Evolutionary conservation across 164 flowering plant genomes (phyloP).

Genomic region (Paratinospora sagittata): DNA sequence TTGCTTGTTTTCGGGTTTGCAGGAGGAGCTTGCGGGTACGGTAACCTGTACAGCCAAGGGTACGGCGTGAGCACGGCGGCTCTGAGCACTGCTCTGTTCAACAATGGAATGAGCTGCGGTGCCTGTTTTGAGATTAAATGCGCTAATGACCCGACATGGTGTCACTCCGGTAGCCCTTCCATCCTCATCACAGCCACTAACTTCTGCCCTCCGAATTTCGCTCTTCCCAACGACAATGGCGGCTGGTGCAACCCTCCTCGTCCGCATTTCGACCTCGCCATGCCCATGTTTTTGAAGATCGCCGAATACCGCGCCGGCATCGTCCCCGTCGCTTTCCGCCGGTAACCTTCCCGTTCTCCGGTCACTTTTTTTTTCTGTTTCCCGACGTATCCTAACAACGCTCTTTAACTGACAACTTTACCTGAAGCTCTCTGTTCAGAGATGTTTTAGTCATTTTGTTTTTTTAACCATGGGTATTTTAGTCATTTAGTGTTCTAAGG

Average conservation of each 20-base stretch:
- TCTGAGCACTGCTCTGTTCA: no score
- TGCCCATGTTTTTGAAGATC: slow-evolving; percentile 53
- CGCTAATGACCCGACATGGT: slow-evolving; percentile 39
- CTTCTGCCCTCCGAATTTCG: slow-evolving; percentile 54
- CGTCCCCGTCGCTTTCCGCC: slow-evolving; percentile 45
- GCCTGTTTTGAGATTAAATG: slow-evolving; percentile 49
- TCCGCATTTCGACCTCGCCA: slow-evolving; percentile 54
- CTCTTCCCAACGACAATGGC: no score
- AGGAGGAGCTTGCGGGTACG: no score
- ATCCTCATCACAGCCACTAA: slow-evolving; percentile 50
- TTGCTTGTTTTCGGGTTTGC: no score
- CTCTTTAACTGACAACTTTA: neutral
- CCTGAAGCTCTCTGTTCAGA: no score
- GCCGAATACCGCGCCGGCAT: slow-evolving; percentile 54
- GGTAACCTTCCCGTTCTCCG: slow-evolving; percentile 20
- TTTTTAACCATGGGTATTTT: no score
- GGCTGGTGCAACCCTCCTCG: no score
- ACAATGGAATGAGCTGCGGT: no score
- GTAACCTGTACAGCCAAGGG: no score
- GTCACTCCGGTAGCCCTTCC: slow-evolving; percentile 46
- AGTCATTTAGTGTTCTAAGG: no score
- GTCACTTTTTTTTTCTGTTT: neutral
- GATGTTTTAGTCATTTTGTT: no score
- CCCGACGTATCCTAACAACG: neutral
- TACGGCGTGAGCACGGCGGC: no score